Conservation (phyloP, 257 asterid species). For the Solanum corneliomulleri region DNA sequence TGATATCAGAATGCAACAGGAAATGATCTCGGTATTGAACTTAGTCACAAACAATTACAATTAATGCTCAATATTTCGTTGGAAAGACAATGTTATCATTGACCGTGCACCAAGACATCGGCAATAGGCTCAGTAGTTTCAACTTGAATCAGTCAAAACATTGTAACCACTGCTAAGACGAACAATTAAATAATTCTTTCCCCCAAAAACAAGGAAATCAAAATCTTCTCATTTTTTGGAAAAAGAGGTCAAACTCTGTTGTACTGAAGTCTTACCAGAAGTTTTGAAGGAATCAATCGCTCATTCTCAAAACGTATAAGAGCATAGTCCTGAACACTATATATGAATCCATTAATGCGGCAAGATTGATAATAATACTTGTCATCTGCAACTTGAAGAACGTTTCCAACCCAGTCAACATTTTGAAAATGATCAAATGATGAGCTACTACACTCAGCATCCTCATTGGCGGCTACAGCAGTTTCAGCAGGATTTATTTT, state of each 20-base stretch:
- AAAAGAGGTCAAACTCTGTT: not conserved
- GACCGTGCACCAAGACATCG: not conserved
- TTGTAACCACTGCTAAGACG: not conserved
- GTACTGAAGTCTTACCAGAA: conserved; percentile 51
- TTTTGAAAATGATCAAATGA: conserved; percentile 24
- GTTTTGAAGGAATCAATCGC: conserved; percentile 60
- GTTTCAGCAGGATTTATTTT: conserved; percentile 29
- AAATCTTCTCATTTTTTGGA: not conserved
- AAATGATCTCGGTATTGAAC: not conserved
- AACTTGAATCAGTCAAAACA: not conserved
- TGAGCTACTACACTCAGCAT: conserved; percentile 18
- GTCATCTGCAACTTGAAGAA: conserved; percentile 42
- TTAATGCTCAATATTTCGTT: not conserved
- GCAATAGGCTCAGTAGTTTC: not conserved
- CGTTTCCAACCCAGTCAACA: conserved; percentile 69
- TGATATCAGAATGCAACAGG: not conserved
- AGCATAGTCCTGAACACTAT: conserved; percentile 48
- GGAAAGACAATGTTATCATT: not conserved
- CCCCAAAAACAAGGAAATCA: not conserved
- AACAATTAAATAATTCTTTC: not conserved
- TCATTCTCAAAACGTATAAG: conserved; percentile 43
- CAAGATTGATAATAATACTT: conserved; percentile 55
- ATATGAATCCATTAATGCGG: conserved; percentile 52
- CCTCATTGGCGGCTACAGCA: conserved; percentile 19
- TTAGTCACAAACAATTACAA: not conserved